phyloP scores from a whole-genome alignment of 345 rosid genomes.

The Clarkia xantiana region DNA sequence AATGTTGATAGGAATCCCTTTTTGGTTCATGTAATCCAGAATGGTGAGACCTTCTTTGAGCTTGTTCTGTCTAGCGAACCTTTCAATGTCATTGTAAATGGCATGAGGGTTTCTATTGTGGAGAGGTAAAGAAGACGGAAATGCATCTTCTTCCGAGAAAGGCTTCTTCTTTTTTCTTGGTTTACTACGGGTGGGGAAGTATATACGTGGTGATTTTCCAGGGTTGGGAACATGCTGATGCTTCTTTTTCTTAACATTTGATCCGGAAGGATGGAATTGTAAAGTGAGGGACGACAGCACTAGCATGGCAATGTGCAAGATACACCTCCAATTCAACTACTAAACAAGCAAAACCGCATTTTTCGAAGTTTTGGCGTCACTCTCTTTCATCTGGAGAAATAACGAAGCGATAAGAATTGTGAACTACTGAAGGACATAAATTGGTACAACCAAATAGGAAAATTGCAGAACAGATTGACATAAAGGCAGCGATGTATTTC shows the following conservation, averaged over 20 bases:
- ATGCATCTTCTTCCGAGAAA: constrained; percentile 37
- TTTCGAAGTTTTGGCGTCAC: neutral
- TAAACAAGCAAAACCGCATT: too few relatives aligned
- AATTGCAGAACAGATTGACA: too few relatives aligned
- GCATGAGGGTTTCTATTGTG: constrained; percentile 43
- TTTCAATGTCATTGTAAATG: constrained; percentile 49
- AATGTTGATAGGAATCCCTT: constrained; percentile 69
- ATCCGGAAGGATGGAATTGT: neutral
- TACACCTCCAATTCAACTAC: too few relatives aligned
- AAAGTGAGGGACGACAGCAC: constrained; percentile 3
- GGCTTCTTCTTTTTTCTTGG: constrained; percentile 11
- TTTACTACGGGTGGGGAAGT: constrained; percentile 6
- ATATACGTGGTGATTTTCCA: constrained; percentile 1
- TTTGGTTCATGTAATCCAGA: constrained; percentile 49
- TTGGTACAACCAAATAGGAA: too few relatives aligned
- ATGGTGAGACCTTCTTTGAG: constrained; percentile 43
- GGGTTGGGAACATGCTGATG: neutral
- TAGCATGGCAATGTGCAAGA: constrained; percentile 4
- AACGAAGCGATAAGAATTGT: too few relatives aligned
- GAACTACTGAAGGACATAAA: too few relatives aligned
- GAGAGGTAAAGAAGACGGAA: constrained; percentile 54
- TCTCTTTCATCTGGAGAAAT: neutral
- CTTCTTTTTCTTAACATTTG: neutral
- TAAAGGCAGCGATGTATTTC: too few relatives aligned
- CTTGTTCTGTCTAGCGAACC: constrained; percentile 47